These are phyloP conservation scores for Teunomyces aglyptinius DNA, from an alignment of 805 yeast genomes.

Conservation along the genomic window DNA sequence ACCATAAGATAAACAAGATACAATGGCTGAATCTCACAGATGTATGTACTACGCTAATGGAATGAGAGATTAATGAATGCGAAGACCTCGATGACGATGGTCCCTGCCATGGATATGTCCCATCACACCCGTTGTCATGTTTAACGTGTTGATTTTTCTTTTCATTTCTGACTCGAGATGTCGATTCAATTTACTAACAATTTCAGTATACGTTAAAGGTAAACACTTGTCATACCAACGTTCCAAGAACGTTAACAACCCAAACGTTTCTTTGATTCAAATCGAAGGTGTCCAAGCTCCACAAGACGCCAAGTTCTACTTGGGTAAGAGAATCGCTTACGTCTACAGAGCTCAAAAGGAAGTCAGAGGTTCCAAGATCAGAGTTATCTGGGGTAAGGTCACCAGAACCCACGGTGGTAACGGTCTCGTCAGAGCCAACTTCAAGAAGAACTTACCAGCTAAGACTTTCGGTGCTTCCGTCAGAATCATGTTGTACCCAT, in stretches of 20 bases:
- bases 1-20: slow-evolving; percentile 22
- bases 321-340: slow-evolving; percentile 99
- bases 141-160: background rate
- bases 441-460: slow-evolving; percentile 98
- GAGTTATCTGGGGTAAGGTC: slow-evolving; percentile 99
- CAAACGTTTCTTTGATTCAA: slow-evolving; percentile 94
- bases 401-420: slow-evolving; percentile 98
- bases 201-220: slow-evolving; percentile 97
- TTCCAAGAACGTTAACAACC: slow-evolving; percentile 97
- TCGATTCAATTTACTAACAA: slow-evolving; percentile 30
- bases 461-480: slow-evolving; percentile 99
- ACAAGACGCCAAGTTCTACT: slow-evolving; percentile 97
- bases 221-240: slow-evolving; percentile 99
- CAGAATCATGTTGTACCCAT: slow-evolving; percentile 99
- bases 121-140: background rate
- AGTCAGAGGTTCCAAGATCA: slow-evolving; percentile 97
- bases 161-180: too few relatives aligned
- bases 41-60: slow-evolving; percentile 57
- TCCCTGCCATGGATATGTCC: background rate
- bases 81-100: too few relatives aligned
- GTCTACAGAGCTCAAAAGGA: slow-evolving; percentile 99
- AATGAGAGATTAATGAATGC: background rate
- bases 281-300: slow-evolving; percentile 92
- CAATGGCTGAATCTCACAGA: slow-evolving; percentile 97
- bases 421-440: slow-evolving; percentile 98